These are phyloP conservation scores for Erysimum cheiri DNA, from an alignment of 441 rosid genomes.

Conservation along the genomic window DNA sequence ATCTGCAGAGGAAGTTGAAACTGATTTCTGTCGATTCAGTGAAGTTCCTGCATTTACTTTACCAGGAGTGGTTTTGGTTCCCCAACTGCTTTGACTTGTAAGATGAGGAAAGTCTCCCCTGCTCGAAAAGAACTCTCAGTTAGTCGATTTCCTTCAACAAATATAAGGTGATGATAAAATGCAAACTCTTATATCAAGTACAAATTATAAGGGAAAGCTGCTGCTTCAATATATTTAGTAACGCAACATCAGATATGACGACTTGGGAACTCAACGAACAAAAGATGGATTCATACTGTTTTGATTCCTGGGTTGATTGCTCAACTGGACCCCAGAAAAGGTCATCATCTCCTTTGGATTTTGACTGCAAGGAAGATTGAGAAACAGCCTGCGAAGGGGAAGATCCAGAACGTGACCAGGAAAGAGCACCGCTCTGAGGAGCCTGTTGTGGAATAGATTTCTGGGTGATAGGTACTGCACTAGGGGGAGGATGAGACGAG, in stretches of 20 bases:
- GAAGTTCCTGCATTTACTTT: slow-evolving; percentile 66
- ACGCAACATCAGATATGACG: slow-evolving; percentile 12
- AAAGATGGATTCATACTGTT: slow-evolving; percentile 62
- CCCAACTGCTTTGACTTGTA: slow-evolving; percentile 73
- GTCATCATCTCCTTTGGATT: slow-evolving; percentile 78
- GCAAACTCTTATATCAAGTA: neutral
- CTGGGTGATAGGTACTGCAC: slow-evolving; percentile 57
- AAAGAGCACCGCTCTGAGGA: slow-evolving; percentile 50
- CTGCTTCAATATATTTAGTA: slow-evolving; percentile 2
- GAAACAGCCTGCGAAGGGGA: slow-evolving; percentile 72
- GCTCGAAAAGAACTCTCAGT: slow-evolving; percentile 38
- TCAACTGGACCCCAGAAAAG: slow-evolving; percentile 96
- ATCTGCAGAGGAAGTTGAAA: slow-evolving; percentile 55
- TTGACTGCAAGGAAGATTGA: slow-evolving; percentile 63
- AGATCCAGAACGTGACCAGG: slow-evolving; percentile 65
- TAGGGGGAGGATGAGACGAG: slow-evolving; percentile 52
- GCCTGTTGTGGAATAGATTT: slow-evolving; percentile 66
- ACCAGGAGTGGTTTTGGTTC: slow-evolving; percentile 63
- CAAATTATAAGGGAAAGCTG: neutral
- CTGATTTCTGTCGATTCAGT: slow-evolving; percentile 74
- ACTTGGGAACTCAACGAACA: slow-evolving; percentile 21
- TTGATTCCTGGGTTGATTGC: slow-evolving; percentile 74
- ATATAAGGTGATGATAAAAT: neutral
- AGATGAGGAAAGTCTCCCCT: slow-evolving; percentile 76
- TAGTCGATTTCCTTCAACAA: slow-evolving; percentile 21